Conservation (phyloP, 192 early-diverging fungal genomes). For the Cladochytrium replicatum region DNA sequence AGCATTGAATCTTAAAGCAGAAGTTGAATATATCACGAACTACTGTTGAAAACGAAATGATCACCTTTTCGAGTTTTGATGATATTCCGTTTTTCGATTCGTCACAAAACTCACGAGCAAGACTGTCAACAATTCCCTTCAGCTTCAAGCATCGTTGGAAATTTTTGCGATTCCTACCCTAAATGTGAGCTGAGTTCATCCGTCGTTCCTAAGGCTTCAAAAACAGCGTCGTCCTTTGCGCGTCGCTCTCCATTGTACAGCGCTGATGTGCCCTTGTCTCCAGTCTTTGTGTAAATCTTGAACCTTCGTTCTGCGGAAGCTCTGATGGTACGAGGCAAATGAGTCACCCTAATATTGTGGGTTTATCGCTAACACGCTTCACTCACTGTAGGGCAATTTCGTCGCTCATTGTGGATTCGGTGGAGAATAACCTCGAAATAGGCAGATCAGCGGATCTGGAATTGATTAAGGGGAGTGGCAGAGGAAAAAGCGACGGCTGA, state of each 20-base stretch:
- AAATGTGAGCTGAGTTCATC: conserved; percentile 74
- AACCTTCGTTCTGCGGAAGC: too few species aligned
- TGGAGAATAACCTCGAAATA: too few species aligned
- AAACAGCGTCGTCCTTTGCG: conserved; percentile 76
- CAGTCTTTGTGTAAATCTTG: conserved; percentile 87
- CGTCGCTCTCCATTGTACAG: conserved; percentile 86
- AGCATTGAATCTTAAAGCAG: conserved; percentile 78
- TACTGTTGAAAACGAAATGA: background rate
- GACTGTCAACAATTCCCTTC: too few species aligned
- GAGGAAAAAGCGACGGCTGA: too few species aligned
- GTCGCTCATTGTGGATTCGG: too few species aligned
- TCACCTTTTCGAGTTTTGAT: conserved; percentile 43
- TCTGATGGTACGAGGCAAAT: too few species aligned
- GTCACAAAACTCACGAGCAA: conserved; percentile 49
- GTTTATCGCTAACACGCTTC: too few species aligned
- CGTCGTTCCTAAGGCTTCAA: conserved; percentile 82
- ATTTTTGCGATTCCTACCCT: conserved; percentile 30
- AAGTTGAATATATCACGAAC: conserved; percentile 2
- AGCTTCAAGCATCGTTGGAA: too few species aligned
- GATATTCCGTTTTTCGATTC: conserved; percentile 38
- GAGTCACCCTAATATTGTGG: too few species aligned
- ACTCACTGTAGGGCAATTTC: too few species aligned
- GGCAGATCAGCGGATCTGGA: too few species aligned
- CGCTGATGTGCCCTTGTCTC: conserved; percentile 84
- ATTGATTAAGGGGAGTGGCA: too few species aligned